phyloP scores from a whole-genome alignment of 2,329 filamentous ascomycete species.

The Rhynchosporium agropyri region DNA sequence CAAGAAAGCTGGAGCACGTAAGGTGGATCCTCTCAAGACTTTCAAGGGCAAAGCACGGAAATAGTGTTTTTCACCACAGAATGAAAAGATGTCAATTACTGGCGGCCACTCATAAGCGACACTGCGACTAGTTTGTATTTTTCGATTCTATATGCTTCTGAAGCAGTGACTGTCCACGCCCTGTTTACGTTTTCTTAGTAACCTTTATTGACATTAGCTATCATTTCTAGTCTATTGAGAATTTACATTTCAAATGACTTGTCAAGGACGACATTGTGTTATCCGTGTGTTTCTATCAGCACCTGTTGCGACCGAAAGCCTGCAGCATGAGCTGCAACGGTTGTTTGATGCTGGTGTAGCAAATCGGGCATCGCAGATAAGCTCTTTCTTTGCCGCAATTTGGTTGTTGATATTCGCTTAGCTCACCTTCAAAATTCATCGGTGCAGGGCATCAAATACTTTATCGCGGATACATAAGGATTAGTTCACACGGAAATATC shows the following conservation, averaged over 20 bases:
- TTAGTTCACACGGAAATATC: too few relatives aligned
- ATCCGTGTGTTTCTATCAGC: background rate
- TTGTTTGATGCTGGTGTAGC: background rate
- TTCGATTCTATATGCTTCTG: too few relatives aligned
- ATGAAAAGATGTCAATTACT: background rate
- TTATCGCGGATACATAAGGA: too few relatives aligned
- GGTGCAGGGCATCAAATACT: background rate
- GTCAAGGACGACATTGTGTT: too few relatives aligned
- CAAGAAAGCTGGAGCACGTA: constrained; percentile 61
- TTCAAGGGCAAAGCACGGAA: constrained; percentile 63
- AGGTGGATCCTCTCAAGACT: constrained; percentile 83
- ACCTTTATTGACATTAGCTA: too few relatives aligned
- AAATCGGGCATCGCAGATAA: background rate
- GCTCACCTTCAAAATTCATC: background rate
- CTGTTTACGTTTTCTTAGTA: too few relatives aligned
- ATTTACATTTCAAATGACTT: too few relatives aligned
- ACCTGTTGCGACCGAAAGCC: too few relatives aligned
- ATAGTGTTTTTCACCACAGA: constrained; percentile 21
- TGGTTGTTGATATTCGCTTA: constrained; percentile 13
- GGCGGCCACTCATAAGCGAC: background rate
- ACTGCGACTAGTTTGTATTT: background rate
- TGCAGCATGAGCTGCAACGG: too few relatives aligned
- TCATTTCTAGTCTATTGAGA: too few relatives aligned
- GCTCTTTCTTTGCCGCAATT: background rate
- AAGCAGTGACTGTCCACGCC: too few relatives aligned